A percentile compares a stretch with the other conserved stretches of the same genome.
Conservation (phyloP, 164 flowering plant genomes). For the Umbilicus rupestris region DNA sequence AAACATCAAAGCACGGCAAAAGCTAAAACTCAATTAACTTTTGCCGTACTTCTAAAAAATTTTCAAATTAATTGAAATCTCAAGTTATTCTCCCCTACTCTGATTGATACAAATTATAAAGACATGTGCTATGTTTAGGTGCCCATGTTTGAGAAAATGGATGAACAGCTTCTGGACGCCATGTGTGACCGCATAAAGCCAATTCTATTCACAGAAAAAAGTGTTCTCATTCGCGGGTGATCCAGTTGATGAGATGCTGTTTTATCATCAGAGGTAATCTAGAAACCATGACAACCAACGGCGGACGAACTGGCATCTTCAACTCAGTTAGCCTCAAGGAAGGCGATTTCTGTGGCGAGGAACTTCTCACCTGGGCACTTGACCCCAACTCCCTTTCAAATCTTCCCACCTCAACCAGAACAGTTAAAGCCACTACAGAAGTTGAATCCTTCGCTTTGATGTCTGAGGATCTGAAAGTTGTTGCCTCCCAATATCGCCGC, state of each 20-base stretch:
- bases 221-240: slow-evolving; percentile 59
- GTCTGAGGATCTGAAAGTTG: slow-evolving; percentile 63
- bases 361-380: slow-evolving; percentile 78
- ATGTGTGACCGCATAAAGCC: slow-evolving; percentile 67
- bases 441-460: slow-evolving; percentile 70
- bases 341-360: slow-evolving; percentile 70
- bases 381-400: slow-evolving; percentile 43
- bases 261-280: slow-evolving; percentile 60
- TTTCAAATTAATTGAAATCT: too few relatives aligned
- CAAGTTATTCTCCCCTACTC: too few relatives aligned
- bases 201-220: slow-evolving; percentile 52
- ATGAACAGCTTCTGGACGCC: slow-evolving; percentile 62
- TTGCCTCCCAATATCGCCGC: slow-evolving; percentile 60
- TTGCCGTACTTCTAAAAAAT: too few relatives aligned
- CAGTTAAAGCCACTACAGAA: slow-evolving; percentile 28
- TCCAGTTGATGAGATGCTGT: slow-evolving; percentile 74
- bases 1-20: too few relatives aligned
- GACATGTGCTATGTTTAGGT: slow-evolving; percentile 16
- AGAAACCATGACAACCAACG: slow-evolving; percentile 19
- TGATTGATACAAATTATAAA: too few relatives aligned
- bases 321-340: slow-evolving; percentile 29
- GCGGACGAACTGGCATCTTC: slow-evolving; percentile 3
- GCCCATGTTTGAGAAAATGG: slow-evolving; percentile 64
- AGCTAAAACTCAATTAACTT: too few relatives aligned
- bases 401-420: slow-evolving; percentile 49